Conservation (phyloP, 169 alveolate species). For the Eimeria tenella region DNA sequence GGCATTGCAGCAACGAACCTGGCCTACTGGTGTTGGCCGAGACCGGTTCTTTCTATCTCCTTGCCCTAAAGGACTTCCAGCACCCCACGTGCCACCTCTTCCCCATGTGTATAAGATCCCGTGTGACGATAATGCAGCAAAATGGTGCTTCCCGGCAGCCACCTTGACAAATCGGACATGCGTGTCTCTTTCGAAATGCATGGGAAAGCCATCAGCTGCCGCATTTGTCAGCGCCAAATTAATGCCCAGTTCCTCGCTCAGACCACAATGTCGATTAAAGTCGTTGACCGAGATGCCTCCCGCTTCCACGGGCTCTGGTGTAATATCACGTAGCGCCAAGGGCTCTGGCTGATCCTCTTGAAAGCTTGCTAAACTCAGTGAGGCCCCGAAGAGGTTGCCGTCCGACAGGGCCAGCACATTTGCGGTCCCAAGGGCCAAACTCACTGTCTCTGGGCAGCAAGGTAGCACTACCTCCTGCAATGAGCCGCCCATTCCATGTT, state of each 20-base stretch:
- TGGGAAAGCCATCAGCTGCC: background rate
- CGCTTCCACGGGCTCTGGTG: conserved; percentile 9
- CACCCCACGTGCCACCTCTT: conserved; percentile 56
- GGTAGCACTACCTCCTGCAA: conserved; percentile 51
- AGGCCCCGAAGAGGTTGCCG: conserved; percentile 47
- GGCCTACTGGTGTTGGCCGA: conserved; percentile 59
- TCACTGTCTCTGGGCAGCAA: background rate
- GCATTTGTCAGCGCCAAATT: background rate
- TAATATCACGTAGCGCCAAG: background rate
- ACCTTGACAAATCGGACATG: conserved; percentile 47
- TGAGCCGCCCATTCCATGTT: background rate
- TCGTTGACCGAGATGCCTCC: background rate
- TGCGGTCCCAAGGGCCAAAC: conserved; percentile 39
- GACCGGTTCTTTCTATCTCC: conserved; percentile 35
- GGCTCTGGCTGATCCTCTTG: background rate
- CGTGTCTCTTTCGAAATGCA: background rate
- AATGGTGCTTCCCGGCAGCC: conserved; percentile 71
- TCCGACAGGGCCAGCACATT: conserved; percentile 27
- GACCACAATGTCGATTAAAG: conserved; percentile 14
- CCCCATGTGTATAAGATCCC: conserved; percentile 71
- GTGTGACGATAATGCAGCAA: conserved; percentile 48
- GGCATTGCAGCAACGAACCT: background rate
- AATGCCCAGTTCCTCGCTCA: conserved; percentile 45
- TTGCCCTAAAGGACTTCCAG: conserved; percentile 67
- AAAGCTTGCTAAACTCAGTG: background rate